Evolutionary conservation across 345 rosid species (phyloP).

Genomic region (Raphanus sativus): DNA sequence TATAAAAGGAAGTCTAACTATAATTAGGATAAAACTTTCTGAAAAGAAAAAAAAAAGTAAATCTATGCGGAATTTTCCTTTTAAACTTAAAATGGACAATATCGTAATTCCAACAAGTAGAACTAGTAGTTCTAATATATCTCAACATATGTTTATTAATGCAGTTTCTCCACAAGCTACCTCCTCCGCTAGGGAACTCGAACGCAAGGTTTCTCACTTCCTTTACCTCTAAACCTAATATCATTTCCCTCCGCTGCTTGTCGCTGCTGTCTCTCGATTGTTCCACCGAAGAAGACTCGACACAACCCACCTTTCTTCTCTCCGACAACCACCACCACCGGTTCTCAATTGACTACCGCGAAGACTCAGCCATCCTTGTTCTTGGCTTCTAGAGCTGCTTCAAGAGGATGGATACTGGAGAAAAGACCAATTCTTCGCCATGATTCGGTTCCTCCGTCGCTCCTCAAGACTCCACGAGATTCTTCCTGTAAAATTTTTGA

Average conservation of each 20-base stretch:
- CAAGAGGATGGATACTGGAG: conserved; percentile 66
- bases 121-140: too few species aligned
- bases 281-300: background rate
- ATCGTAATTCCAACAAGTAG: too few species aligned
- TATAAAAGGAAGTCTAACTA: too few species aligned
- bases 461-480: conserved; percentile 48
- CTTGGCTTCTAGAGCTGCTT: conserved; percentile 56
- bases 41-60: too few species aligned
- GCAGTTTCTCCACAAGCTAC: conserved; percentile 24
- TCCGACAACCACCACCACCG: conserved; percentile 44
- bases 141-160: too few species aligned
- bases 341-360: conserved; percentile 41
- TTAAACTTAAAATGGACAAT: too few species aligned
- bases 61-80: too few species aligned
- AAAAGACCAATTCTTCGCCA: conserved; percentile 61
- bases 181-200: conserved; percentile 25
- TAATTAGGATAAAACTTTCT: too few species aligned
- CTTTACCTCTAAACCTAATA: conserved; percentile 24
- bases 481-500: conserved; percentile 47
- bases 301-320: conserved; percentile 44
- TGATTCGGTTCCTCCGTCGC: conserved; percentile 52
- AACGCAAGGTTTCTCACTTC: conserved; percentile 2
- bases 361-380: conserved; percentile 34
- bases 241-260: conserved; percentile 21
- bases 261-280: conserved; percentile 20